A percentile compares a stretch with the other conserved stretches of the same genome.
phyloP scores from a whole-genome alignment of 345 rosid species.

The Sisymbrium altissimum region DNA sequence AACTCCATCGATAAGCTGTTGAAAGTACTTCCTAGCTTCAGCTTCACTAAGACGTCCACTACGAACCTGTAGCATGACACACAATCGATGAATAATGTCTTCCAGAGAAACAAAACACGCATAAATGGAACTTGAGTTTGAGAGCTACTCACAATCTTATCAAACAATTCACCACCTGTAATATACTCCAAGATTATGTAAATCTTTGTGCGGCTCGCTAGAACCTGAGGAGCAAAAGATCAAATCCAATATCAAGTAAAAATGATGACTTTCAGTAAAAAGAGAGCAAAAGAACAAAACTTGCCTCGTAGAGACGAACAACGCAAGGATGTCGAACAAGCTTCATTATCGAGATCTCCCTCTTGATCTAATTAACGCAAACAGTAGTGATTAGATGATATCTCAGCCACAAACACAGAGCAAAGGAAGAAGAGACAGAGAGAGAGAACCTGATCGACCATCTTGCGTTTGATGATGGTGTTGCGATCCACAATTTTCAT shows the following conservation, averaged over 20 bases:
- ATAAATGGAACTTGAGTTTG: neutral
- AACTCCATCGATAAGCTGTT: conserved; percentile 97
- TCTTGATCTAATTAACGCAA: conserved; percentile 64
- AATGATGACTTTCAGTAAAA: neutral
- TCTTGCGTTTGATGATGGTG: conserved; percentile 89
- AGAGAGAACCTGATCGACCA: conserved; percentile 75
- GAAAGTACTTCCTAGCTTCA: conserved; percentile 83
- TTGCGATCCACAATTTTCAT: conserved; percentile 88
- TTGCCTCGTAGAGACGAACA: conserved; percentile 88
- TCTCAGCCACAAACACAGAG: neutral
- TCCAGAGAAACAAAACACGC: neutral
- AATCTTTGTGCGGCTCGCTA: conserved; percentile 91
- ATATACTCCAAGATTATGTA: conserved; percentile 94
- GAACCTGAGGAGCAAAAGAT: conserved; percentile 47
- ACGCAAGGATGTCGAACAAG: conserved; percentile 95
- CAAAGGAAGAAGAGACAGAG: neutral
- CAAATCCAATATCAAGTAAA: neutral
- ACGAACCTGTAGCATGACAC: conserved; percentile 56
- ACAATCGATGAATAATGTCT: neutral
- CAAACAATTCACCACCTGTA: conserved; percentile 96
- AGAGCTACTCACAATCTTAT: conserved; percentile 75
- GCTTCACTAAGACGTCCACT: conserved; percentile 85
- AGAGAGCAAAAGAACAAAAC: neutral
- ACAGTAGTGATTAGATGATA: neutral
- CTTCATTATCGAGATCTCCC: conserved; percentile 98